Evolutionary conservation across 306 rosid species (phyloP), one percentile per base, ranked within the genome.

Genomic region (Quercus gilva): DNA sequence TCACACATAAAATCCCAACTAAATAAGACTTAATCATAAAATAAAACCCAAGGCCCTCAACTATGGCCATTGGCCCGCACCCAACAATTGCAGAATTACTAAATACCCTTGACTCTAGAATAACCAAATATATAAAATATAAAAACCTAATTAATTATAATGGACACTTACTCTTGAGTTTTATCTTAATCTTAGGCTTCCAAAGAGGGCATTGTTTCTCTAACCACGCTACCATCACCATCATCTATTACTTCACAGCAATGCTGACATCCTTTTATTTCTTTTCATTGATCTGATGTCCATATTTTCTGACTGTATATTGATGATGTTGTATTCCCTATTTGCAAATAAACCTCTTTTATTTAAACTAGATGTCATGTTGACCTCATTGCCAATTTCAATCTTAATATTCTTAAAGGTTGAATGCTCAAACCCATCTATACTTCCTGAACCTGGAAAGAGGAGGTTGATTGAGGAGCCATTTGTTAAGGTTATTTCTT

Each of bases 381-480:
- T 73, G 58, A 78, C 55, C 37, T 78, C 31, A 51, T 80, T 74
- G 35, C 55, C 78, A 72, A 81, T 76, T 83, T 71, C 31, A 49
- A 67, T 82, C 65, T 83, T 75, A 64, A 80, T 60, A 65, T 52
- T 4, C 69, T 84, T 76, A 67, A 76, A 88, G 91, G 88, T 88
- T 79, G 95, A 92, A 73, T 89, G 97, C 90, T 92, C 95, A 41
- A 90, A 92, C 72, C 97, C 97, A 73, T 92, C 93, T 51, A 17
- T 84, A 84, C 95, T 92, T 84, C 95, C 97, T 56, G 95, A 92
- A 71, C 92, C 95, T 70, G 91, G 90, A 74, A 78, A 82, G 52
- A 85, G 97, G 86, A 92, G 81, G 77, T 82, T 91, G 56, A 92
- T 92, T 78, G 97, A 92, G 87, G 95, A 92, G 87, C 97, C 97